phyloP scores from a whole-genome alignment of 257 asterid species.

The Solanum acaule region DNA sequence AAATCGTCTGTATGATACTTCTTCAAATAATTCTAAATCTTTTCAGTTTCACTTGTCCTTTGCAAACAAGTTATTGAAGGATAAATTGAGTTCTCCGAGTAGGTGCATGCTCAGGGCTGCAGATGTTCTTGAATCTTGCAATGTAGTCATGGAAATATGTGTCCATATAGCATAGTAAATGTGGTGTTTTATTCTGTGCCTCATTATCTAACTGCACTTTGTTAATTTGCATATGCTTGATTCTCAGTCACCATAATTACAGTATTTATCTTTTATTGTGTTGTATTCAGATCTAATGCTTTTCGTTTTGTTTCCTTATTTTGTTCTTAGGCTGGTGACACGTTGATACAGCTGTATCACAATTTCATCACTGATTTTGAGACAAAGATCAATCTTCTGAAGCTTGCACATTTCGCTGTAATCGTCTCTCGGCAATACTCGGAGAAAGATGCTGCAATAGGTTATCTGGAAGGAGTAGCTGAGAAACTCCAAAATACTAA shows the following conservation, averaged over 20 bases:
- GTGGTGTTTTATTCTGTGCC: background rate
- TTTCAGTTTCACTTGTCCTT: background rate
- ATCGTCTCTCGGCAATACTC: constrained; percentile 73
- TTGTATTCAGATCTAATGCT: background rate
- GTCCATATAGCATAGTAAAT: background rate
- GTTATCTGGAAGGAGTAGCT: constrained; percentile 82
- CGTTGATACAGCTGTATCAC: constrained; percentile 82
- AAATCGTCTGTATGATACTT: background rate
- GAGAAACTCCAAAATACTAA: constrained; percentile 77
- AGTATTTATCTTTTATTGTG: background rate
- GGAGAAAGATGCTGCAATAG: constrained; percentile 77
- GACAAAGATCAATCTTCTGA: constrained; percentile 94
- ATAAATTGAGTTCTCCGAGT: background rate
- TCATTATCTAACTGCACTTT: background rate
- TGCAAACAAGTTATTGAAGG: background rate
- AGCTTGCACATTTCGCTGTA: constrained; percentile 95
- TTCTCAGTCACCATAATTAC: background rate
- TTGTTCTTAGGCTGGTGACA: constrained; percentile 74
- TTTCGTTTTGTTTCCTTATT: background rate
- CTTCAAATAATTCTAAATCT: background rate
- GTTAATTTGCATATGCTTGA: background rate
- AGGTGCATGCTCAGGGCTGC: background rate
- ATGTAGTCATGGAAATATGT: background rate
- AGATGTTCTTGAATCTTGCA: background rate
- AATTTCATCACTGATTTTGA: constrained; percentile 90